These are phyloP conservation scores for Fusarium pseudoanthophilum DNA, from an alignment of 2,329 filamentous ascomycete species.

Conservation along the genomic window DNA sequence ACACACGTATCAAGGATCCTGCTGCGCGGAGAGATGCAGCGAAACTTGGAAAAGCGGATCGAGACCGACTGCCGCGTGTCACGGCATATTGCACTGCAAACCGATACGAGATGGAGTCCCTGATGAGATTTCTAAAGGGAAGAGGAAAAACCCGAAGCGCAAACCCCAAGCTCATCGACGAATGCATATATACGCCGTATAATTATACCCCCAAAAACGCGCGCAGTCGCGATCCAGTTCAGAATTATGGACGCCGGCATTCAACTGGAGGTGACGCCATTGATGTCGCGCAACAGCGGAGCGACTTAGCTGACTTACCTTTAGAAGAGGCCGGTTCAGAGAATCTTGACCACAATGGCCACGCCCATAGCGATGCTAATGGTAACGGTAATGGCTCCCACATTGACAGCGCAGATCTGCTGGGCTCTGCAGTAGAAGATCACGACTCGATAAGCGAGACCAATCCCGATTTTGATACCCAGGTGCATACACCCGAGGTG, in stretches of 20 bases:
- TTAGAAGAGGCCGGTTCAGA: slow-evolving; percentile 48
- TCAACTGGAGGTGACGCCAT: slow-evolving; percentile 75
- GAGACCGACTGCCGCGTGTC: slow-evolving; percentile 86
- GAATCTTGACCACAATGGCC: slow-evolving; percentile 40
- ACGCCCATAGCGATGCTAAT: slow-evolving; percentile 41
- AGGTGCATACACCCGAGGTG: slow-evolving; percentile 90
- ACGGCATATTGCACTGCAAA: slow-evolving; percentile 97
- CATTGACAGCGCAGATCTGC: slow-evolving; percentile 47
- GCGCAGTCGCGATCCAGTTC: slow-evolving; percentile 51
- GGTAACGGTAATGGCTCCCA: slow-evolving; percentile 42
- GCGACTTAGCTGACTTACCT: slow-evolving; percentile 72
- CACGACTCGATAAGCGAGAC: slow-evolving; percentile 54
- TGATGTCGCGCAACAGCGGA: slow-evolving; percentile 56
- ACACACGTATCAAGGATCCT: slow-evolving; percentile 96
- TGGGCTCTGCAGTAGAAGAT: slow-evolving; percentile 50
- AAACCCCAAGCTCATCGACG: slow-evolving; percentile 92
- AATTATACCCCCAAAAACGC: slow-evolving; percentile 69
- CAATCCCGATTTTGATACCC: slow-evolving; percentile 81
- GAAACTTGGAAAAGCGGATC: slow-evolving; percentile 90
- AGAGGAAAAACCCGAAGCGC: slow-evolving; percentile 80
- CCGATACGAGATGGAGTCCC: slow-evolving; percentile 86
- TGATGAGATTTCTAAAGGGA: slow-evolving; percentile 92
- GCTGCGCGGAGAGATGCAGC: slow-evolving; percentile 93
- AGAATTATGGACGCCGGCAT: slow-evolving; percentile 73
- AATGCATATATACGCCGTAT: slow-evolving; percentile 97